Conservation (phyloP, 108 stramenopile species). For the Cyclotella kingstonii region DNA sequence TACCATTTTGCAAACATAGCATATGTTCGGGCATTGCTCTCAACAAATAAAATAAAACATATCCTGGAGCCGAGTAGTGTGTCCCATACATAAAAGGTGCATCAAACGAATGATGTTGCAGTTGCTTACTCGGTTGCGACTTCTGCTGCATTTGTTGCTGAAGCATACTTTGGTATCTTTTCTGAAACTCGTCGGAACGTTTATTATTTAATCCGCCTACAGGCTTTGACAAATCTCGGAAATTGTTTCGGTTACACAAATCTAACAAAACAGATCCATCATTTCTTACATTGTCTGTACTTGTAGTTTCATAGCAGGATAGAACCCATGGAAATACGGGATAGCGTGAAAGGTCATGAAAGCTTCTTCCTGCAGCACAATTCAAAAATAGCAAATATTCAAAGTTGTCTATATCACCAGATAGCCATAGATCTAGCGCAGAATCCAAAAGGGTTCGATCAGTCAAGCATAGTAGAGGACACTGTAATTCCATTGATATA, state of each 20-base stretch:
- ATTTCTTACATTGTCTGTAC: conserved; percentile 53
- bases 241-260: conserved; percentile 41
- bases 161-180: conserved; percentile 77
- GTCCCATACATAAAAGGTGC: conserved; percentile 94
- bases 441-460: conserved; percentile 75
- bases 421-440: conserved; percentile 65
- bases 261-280: conserved; percentile 34
- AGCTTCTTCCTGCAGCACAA: conserved; percentile 89
- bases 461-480: conserved; percentile 62
- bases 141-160: conserved; percentile 31
- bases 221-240: conserved; percentile 95
- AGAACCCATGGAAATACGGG: conserved; percentile 99
- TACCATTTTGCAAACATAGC: conserved; percentile 96
- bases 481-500: background rate
- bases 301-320: conserved; percentile 74
- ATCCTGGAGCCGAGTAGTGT: conserved; percentile 96
- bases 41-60: conserved; percentile 96
- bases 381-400: conserved; percentile 96
- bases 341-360: conserved; percentile 96
- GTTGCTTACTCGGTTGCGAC: conserved; percentile 5
- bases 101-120: conserved; percentile 52
- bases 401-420: conserved; percentile 78
- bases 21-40: conserved; percentile 95
- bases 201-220: conserved; percentile 92
- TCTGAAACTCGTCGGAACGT: conserved; percentile 83